Conservation (phyloP, 176 grass and related monocot genomes). For the Stipa capillata region DNA sequence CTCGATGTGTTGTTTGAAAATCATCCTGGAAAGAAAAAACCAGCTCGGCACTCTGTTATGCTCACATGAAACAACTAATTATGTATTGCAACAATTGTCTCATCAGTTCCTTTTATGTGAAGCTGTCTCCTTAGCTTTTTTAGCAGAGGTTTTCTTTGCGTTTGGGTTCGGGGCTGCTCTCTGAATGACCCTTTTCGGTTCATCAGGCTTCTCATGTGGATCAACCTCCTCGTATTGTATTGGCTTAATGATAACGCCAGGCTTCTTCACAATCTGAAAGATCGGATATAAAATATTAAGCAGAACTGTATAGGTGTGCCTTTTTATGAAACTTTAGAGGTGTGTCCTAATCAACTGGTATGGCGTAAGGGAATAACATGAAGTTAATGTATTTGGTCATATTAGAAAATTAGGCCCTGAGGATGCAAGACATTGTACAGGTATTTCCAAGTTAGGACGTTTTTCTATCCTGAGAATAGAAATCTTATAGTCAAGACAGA, state of each 20-base stretch:
- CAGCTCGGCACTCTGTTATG: not conserved
- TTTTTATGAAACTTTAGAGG: too few relatives aligned
- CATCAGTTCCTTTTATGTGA: constrained; percentile 8
- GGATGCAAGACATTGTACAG: not conserved
- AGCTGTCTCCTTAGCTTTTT: not conserved
- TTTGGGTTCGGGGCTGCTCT: constrained; percentile 33
- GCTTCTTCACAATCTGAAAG: constrained; percentile 89
- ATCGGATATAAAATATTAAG: not conserved
- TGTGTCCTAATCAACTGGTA: not conserved
- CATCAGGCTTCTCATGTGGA: constrained; percentile 54
- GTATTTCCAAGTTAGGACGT: not conserved
- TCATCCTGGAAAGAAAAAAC: not conserved
- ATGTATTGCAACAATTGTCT: not conserved
- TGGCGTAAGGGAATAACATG: not conserved
- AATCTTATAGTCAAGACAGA: not conserved
- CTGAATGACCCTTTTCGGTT: constrained; percentile 65
- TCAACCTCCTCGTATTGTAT: constrained; percentile 82
- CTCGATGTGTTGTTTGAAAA: not conserved
- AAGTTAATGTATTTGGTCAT: not conserved
- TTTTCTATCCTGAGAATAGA: not conserved
- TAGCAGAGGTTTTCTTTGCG: constrained; percentile 36
- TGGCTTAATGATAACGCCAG: constrained; percentile 73
- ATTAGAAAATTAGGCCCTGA: not conserved
- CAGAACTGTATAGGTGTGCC: not conserved
- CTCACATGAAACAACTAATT: not conserved